Evolutionary conservation across 306 rosid species (phyloP).

Genomic region (Vigna radiata): DNA sequence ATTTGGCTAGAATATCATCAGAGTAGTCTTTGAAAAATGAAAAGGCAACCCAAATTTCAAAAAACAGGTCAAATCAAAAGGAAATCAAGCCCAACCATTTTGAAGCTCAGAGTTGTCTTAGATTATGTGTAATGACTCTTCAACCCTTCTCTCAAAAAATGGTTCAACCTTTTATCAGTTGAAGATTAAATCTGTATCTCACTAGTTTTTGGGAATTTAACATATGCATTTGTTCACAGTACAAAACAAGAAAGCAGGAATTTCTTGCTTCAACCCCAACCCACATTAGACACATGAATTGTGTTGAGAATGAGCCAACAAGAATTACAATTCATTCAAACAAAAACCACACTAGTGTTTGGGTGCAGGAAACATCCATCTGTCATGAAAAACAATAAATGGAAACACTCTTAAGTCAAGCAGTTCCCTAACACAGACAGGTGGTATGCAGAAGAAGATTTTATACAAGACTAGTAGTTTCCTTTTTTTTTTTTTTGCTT

Average conservation of each 20-base stretch:
- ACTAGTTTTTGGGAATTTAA: neutral
- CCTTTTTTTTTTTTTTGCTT: neutral
- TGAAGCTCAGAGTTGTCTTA: too few species aligned
- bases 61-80: too few species aligned
- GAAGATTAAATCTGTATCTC: neutral
- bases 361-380: neutral
- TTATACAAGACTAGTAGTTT: neutral
- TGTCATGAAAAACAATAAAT: neutral
- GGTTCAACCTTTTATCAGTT: too few species aligned
- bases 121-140: neutral
- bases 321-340: too few species aligned
- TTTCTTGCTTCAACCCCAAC: conserved; percentile 5
- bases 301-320: too few species aligned
- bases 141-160: too few species aligned
- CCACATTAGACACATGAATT: neutral
- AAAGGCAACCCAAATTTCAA: too few species aligned
- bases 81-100: too few species aligned
- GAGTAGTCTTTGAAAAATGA: too few species aligned
- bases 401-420: neutral
- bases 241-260: neutral
- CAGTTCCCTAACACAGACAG: neutral
- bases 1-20: too few species aligned
- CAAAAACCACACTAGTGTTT: too few species aligned
- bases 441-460: neutral
- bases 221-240: neutral